Conservation (phyloP, 2,329 filamentous ascomycete genomes). For the Keithomyces neogunnii region DNA sequence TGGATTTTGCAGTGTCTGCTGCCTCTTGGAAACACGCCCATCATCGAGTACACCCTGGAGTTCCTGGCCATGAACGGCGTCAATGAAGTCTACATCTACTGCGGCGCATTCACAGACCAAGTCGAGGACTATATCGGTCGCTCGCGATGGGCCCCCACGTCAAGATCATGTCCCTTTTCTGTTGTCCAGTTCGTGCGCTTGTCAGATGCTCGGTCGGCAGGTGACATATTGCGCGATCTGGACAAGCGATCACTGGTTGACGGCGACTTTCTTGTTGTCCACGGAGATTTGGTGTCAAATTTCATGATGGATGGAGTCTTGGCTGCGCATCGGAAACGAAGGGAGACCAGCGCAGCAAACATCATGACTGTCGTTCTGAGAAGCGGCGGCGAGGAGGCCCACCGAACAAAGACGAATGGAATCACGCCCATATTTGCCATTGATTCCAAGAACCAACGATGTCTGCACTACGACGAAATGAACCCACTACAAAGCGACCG, state of each 20-base stretch:
- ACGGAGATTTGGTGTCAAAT: constrained; percentile 88
- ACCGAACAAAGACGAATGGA: constrained; percentile 69
- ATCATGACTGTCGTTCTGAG: constrained; percentile 96
- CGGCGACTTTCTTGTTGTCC: constrained; percentile 86
- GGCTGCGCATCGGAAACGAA: constrained; percentile 69
- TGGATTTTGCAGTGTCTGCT: constrained; percentile 63
- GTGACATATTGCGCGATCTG: constrained; percentile 90
- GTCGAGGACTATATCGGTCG: constrained; percentile 78
- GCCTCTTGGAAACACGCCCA: constrained; percentile 82
- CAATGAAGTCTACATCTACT: constrained; percentile 90
- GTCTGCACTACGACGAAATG: constrained; percentile 92
- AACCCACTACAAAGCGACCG: constrained; percentile 57
- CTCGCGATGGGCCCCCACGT: constrained; percentile 61
- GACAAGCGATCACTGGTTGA: constrained; percentile 78
- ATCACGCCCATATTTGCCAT: constrained; percentile 79
- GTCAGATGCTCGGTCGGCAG: constrained; percentile 72
- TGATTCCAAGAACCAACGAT: constrained; percentile 70
- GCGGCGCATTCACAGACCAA: constrained; percentile 75
- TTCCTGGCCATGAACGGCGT: constrained; percentile 93
- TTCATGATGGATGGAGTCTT: constrained; percentile 74
- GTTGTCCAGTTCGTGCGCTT: constrained; percentile 79
- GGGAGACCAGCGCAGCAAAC: constrained; percentile 79
- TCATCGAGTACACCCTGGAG: constrained; percentile 97
- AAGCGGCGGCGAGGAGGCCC: constrained; percentile 59
- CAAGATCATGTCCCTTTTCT: constrained; percentile 58